phyloP scores from a whole-genome alignment of 2,329 filamentous ascomycete species.

The Orbilia ellipsospora region DNA sequence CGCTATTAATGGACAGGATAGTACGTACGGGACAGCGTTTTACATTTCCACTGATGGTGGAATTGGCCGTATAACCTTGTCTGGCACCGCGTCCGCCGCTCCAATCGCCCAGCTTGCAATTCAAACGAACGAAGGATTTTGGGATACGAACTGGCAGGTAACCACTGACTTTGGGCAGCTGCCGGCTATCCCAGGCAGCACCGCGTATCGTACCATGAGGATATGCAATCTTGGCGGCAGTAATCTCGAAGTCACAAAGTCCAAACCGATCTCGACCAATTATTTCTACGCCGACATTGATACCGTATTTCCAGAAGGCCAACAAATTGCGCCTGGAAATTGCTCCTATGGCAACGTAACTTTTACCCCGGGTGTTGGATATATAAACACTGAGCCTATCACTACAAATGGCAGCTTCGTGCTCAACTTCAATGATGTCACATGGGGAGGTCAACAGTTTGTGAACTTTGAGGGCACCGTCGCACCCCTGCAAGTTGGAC shows the following conservation, averaged over 20 bases:
- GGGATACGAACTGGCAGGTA: conserved; percentile 59
- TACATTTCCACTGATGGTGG: conserved; percentile 63
- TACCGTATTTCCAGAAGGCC: conserved; percentile 30
- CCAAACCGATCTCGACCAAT: conserved; percentile 57
- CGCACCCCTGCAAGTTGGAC: conserved; percentile 66
- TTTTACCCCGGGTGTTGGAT: conserved; percentile 57
- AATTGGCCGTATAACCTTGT: conserved; percentile 60
- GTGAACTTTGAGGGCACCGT: conserved; percentile 68
- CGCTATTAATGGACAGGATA: conserved; percentile 57
- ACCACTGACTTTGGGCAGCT: conserved; percentile 21
- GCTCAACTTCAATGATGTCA: conserved; percentile 69
- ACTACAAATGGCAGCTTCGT: conserved; percentile 61
- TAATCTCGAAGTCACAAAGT: conserved; percentile 62
- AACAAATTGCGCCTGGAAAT: conserved; percentile 59
- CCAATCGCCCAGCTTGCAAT: conserved; percentile 62
- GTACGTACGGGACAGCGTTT: conserved; percentile 61
- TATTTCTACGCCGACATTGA: conserved; percentile 39
- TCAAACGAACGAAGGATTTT: conserved; percentile 61
- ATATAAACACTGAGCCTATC: conserved; percentile 53
- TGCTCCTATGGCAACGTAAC: conserved; percentile 61
- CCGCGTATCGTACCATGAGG: conserved; percentile 60
- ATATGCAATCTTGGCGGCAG: conserved; percentile 63
- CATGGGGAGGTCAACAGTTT: conserved; percentile 66
- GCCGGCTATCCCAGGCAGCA: conserved; percentile 57
- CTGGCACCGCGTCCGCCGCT: conserved; percentile 60